A percentile compares a stretch with the other conserved stretches of the same genome.
These are phyloP conservation scores for Coprinopsis strossmayeri DNA, from an alignment of 768 basidiomycete genomes.

Conservation along the genomic window DNA sequence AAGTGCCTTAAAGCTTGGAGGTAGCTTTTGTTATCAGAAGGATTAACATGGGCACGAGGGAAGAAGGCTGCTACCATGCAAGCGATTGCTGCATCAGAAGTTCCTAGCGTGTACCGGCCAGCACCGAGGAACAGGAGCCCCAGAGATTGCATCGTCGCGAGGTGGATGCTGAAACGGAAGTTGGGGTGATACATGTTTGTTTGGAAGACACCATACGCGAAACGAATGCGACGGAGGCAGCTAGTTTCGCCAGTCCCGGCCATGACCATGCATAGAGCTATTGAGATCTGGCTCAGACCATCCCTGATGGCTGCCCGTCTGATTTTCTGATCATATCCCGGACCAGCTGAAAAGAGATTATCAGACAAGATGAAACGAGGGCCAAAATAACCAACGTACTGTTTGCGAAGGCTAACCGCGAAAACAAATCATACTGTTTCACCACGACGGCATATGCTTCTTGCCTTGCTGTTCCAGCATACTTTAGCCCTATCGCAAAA, in stretches of 20 bases:
- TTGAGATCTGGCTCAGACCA: slow-evolving; percentile 80
- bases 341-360: slow-evolving; percentile 36
- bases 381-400: slow-evolving; percentile 35
- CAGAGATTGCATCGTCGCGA: slow-evolving; percentile 84
- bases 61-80: slow-evolving; percentile 88
- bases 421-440: slow-evolving; percentile 75
- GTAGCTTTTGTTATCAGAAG: slow-evolving; percentile 85
- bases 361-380: slow-evolving; percentile 1
- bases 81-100: slow-evolving; percentile 87
- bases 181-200: slow-evolving; percentile 52
- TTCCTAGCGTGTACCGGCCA: slow-evolving; percentile 88
- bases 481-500: slow-evolving; percentile 88
- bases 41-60: slow-evolving; percentile 74
- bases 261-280: slow-evolving; percentile 90
- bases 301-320: slow-evolving; percentile 83
- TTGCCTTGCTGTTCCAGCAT: slow-evolving; percentile 87
- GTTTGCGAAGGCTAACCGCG: slow-evolving; percentile 58
- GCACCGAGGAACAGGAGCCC: slow-evolving; percentile 92
- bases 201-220: slow-evolving; percentile 83
- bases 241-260: slow-evolving; percentile 95
- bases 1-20: slow-evolving; percentile 91
- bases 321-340: slow-evolving; percentile 82
- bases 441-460: slow-evolving; percentile 84
- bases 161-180: slow-evolving; percentile 84
- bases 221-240: slow-evolving; percentile 78